A percentile compares a stretch with the other conserved stretches of the same genome.
These are phyloP conservation scores for Millerago galiae DNA, from an alignment of 805 yeast genomes.

Conservation along the genomic window DNA sequence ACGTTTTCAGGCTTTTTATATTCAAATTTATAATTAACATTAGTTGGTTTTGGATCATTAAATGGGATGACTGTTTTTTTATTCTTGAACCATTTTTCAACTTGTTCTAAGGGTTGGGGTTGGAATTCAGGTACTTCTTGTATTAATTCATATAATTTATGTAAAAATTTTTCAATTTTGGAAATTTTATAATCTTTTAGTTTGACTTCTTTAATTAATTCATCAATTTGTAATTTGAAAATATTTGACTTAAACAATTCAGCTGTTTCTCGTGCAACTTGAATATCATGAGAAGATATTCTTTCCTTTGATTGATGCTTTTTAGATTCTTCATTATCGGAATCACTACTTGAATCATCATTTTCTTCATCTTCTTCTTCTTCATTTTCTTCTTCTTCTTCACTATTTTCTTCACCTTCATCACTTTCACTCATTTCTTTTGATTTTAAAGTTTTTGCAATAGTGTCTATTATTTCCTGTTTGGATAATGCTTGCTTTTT, in stretches of 20 bases:
- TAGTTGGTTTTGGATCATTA: constrained; percentile 82
- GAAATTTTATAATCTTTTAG: constrained; percentile 63
- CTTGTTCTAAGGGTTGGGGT: constrained; percentile 49
- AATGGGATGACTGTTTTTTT: constrained; percentile 67
- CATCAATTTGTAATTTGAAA: constrained; percentile 93
- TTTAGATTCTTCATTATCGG: constrained; percentile 20
- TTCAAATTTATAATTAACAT: constrained; percentile 64
- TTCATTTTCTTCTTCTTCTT: constrained; percentile 16
- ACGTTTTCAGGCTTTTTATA: constrained; percentile 68
- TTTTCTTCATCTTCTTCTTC: constrained; percentile 25
- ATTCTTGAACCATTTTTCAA: constrained; percentile 44
- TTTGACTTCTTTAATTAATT: constrained; percentile 72
- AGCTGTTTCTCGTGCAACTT: constrained; percentile 87
- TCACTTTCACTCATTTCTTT: constrained; percentile 8
- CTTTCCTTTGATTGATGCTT: constrained; percentile 11
- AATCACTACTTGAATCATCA: constrained; percentile 23
- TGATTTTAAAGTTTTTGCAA: constrained; percentile 6
- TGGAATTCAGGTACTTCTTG: constrained; percentile 55
- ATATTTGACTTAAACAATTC: constrained; percentile 92
- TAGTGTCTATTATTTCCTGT: constrained; percentile 15
- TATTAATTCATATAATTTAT: constrained; percentile 62
- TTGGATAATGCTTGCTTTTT: constrained; percentile 20
- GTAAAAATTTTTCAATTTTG: constrained; percentile 68
- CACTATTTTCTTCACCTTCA: constrained; percentile 5
- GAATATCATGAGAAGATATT: constrained; percentile 73